phyloP scores from a whole-genome alignment of 768 basidiomycete species.

The Hericium rajendrae region DNA sequence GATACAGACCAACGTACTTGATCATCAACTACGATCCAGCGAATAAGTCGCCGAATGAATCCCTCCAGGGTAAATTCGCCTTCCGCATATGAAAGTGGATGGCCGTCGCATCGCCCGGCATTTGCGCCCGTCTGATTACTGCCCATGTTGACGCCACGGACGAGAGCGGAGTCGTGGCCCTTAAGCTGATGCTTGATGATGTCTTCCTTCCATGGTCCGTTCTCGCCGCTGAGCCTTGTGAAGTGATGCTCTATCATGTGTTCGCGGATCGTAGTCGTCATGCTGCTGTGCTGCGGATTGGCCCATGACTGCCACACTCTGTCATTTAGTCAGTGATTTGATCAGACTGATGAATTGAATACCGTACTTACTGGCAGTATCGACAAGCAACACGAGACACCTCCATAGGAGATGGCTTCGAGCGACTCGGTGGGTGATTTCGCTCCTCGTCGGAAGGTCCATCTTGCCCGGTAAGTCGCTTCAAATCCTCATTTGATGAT shows the following conservation, averaged over 20 bases:
- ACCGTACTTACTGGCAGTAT: neutral
- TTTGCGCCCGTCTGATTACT: neutral
- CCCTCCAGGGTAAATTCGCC: conserved; percentile 16
- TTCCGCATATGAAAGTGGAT: neutral
- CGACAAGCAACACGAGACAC: neutral
- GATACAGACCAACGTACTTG: conserved; percentile 20
- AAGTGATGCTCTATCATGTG: neutral
- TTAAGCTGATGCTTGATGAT: conserved; percentile 11
- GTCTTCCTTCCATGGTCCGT: neutral
- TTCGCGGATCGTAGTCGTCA: neutral
- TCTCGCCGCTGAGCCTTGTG: neutral
- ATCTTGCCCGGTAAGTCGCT: neutral
- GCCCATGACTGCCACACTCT: neutral
- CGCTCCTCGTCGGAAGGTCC: neutral
- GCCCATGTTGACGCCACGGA: too few relatives aligned
- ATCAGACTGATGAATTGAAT: neutral
- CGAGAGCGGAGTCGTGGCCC: conserved; percentile 8
- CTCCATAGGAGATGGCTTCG: neutral
- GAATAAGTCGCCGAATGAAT: conserved; percentile 14
- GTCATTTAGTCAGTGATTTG: neutral
- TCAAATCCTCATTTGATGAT: neutral
- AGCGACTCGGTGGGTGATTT: neutral
- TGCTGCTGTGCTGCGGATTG: neutral
- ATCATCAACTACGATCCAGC: conserved; percentile 22
- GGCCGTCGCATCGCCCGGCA: too few relatives aligned